Conservation (phyloP, 768 basidiomycete species). For the Lanmaoa pseudosensibilis region DNA sequence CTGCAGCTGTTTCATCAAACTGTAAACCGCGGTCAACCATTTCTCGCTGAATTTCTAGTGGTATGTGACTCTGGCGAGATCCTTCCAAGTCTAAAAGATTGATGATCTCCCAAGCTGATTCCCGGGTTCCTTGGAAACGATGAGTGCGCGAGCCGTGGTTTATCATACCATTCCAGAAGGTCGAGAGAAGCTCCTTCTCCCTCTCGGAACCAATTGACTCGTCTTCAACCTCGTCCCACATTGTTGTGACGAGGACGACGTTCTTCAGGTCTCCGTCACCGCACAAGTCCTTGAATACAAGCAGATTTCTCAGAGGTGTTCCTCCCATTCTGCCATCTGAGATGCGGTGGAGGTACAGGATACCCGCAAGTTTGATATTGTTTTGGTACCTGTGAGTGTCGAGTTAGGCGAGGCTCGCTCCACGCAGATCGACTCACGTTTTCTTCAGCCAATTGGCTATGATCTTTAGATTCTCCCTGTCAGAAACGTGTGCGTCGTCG, state of each 20-base stretch:
- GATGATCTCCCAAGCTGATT: constrained; percentile 18
- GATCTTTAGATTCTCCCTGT: constrained; percentile 9
- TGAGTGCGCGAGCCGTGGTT: constrained; percentile 6
- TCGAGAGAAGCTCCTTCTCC: constrained; percentile 11
- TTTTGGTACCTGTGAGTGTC: constrained; percentile 2
- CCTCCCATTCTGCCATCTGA: constrained; percentile 11
- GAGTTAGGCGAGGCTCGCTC: not conserved
- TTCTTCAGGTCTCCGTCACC: constrained; percentile 12
- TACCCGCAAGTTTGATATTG: constrained; percentile 11
- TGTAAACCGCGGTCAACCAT: constrained; percentile 14
- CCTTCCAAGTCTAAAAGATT: not conserved
- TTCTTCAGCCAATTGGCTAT: constrained; percentile 17
- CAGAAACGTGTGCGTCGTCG: constrained; percentile 15
- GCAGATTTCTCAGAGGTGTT: constrained; percentile 8
- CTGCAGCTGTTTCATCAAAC: constrained; percentile 16
- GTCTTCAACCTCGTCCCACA: constrained; percentile 17
- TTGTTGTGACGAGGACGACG: constrained; percentile 20
- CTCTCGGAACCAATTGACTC: constrained; percentile 3
- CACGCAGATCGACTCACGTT: constrained; percentile 5
- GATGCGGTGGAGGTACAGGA: constrained; percentile 18
- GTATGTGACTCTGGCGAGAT: not conserved
- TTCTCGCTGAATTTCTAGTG: constrained; percentile 18
- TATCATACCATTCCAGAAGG: constrained; percentile 19
- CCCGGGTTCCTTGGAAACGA: constrained; percentile 10
- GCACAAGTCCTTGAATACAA: constrained; percentile 12